phyloP scores from a whole-genome alignment of 441 rosid species.

The Adansonia madagascariensis region DNA sequence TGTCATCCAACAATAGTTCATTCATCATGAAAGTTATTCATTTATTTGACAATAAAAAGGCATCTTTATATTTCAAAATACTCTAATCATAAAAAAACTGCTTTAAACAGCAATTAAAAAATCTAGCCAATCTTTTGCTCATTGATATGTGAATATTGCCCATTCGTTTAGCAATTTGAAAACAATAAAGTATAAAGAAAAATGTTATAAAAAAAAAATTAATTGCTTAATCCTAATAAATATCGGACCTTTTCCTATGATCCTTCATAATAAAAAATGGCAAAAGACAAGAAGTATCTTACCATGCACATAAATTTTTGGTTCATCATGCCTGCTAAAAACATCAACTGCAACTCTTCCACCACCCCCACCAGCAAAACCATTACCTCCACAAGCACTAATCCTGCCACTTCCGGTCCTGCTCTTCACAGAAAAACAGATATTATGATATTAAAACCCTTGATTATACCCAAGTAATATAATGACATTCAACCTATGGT shows the following conservation, averaged over 20 bases:
- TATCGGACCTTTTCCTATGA: background rate
- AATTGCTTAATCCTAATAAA: background rate
- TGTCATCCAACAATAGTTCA: background rate
- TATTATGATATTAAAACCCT: conserved; percentile 30
- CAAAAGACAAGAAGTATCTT: conserved; percentile 33
- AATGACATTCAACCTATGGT: background rate
- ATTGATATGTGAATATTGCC: background rate
- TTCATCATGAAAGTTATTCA: background rate
- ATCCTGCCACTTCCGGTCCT: conserved; percentile 93
- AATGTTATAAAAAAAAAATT: background rate
- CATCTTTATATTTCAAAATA: background rate
- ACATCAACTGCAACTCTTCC: conserved; percentile 90
- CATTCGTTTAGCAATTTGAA: conserved; percentile 8
- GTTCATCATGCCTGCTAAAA: conserved; percentile 47
- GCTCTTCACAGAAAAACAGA: conserved; percentile 54
- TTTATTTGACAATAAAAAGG: conserved; percentile 14
- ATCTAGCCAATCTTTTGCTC: conserved; percentile 7
- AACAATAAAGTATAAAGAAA: background rate
- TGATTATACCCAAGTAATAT: conserved; percentile 15
- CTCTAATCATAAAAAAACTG: background rate
- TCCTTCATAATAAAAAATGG: background rate
- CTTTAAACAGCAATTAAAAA: background rate
- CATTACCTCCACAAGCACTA: conserved; percentile 95
- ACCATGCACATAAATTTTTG: conserved; percentile 92
- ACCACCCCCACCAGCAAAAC: conserved; percentile 98